phyloP scores from a whole-genome alignment of 2,329 filamentous ascomycete species.

The Neurospora crassa region DNA sequence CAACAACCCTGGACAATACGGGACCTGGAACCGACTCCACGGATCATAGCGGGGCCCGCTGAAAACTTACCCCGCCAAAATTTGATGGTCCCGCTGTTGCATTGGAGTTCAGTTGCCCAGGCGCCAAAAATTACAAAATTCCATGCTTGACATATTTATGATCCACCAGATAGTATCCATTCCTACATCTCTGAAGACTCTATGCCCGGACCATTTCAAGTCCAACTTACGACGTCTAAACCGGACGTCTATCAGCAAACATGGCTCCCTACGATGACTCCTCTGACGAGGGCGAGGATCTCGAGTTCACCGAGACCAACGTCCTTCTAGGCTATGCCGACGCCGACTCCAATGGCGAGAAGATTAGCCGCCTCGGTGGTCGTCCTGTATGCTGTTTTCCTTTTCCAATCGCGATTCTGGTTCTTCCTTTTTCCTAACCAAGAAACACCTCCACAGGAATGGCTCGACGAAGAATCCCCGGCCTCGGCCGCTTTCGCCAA shows the following conservation, averaged over 20 bases:
- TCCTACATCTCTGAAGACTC: neutral
- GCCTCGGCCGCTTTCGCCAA: conserved; percentile 70
- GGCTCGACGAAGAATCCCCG: conserved; percentile 63
- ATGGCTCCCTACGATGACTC: conserved; percentile 85
- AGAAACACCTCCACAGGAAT: conserved; percentile 47
- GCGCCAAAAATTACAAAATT: conserved; percentile 9
- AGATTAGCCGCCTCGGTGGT: conserved; percentile 81
- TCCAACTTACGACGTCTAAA: neutral
- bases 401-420: neutral
- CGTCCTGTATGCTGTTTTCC: conserved; percentile 55
- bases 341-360: conserved; percentile 68
- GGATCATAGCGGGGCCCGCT: conserved; percentile 13
- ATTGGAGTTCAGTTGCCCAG: neutral
- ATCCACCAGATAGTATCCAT: neutral
- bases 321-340: conserved; percentile 86
- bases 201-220: neutral
- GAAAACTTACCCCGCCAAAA: conserved; percentile 19
- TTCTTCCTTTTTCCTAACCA: conserved; percentile 12
- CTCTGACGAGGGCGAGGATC: conserved; percentile 61
- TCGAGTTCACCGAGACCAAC: conserved; percentile 68
- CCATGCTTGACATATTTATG: neutral
- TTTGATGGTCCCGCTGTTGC: conserved; percentile 10
- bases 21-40: neutral
- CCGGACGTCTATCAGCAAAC: conserved; percentile 1
- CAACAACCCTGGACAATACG: neutral